phyloP scores from a whole-genome alignment of 2,329 filamentous ascomycete genomes.

The Phialophora macrospora region DNA sequence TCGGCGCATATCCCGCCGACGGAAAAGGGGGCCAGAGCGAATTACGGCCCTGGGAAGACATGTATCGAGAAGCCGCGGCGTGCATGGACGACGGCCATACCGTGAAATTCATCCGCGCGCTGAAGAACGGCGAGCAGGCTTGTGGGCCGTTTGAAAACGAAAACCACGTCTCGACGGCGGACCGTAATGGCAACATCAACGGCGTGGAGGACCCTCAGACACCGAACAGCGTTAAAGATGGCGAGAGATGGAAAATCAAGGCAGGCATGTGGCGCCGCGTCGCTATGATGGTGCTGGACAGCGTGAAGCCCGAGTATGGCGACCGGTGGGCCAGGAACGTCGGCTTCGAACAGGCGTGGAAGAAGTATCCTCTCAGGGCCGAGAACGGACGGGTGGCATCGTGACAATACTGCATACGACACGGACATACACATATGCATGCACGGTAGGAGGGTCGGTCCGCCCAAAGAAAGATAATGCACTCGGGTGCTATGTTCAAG shows the following conservation, averaged over 20 bases:
- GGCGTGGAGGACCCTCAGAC: background rate
- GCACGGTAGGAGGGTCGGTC: background rate
- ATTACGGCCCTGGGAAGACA: background rate
- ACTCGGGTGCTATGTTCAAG: background rate
- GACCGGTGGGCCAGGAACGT: conserved; percentile 10
- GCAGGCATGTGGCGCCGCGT: conserved; percentile 13
- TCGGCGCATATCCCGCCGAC: background rate
- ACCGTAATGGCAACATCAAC: background rate
- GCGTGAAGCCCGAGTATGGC: conserved; percentile 9
- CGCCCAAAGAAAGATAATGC: background rate
- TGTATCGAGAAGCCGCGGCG: background rate
- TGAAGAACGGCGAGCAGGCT: conserved; percentile 9
- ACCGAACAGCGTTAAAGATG: background rate
- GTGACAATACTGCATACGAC: background rate
- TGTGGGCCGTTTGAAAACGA: background rate
- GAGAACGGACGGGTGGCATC: background rate
- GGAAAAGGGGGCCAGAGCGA: background rate
- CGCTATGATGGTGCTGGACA: conserved; percentile 12
- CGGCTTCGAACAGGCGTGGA: conserved; percentile 12
- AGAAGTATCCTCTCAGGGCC: background rate
- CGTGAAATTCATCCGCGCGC: conserved; percentile 18
- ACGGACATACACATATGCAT: background rate
- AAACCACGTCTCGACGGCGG: background rate
- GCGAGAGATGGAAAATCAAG: conserved; percentile 11
- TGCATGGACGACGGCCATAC: conserved; percentile 15